These are phyloP conservation scores for Tranzscheliella williamsii DNA, from an alignment of 1,284 basidiomycete genomes.

Conservation along the genomic window DNA sequence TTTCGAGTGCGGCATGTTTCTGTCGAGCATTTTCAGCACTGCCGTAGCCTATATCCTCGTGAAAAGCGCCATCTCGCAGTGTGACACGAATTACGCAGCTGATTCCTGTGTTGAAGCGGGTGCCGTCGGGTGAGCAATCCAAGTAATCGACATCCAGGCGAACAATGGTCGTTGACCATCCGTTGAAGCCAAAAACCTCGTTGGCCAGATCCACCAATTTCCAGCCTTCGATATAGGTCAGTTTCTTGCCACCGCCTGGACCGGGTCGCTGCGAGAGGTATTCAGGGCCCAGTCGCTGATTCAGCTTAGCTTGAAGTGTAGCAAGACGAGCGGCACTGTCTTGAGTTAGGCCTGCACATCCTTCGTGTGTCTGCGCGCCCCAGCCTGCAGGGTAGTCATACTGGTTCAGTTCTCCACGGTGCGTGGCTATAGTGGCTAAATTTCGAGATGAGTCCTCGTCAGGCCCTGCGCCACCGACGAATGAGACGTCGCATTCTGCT, in stretches of 20 bases:
- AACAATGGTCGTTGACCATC: constrained; percentile 87
- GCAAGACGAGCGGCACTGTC: constrained; percentile 64
- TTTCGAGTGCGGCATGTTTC: constrained; percentile 85
- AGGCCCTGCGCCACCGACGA: not conserved
- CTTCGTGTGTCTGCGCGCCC: constrained; percentile 24
- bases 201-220: constrained; percentile 76
- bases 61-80: constrained; percentile 81
- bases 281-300: constrained; percentile 89
- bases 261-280: constrained; percentile 87
- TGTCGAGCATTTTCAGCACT: constrained; percentile 79
- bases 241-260: constrained; percentile 70
- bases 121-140: constrained; percentile 66
- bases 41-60: constrained; percentile 82
- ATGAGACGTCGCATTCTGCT: constrained; percentile 4
- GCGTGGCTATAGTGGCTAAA: no score
- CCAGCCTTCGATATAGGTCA: constrained; percentile 97
- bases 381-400: constrained; percentile 41
- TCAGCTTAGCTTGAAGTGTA: constrained; percentile 77
- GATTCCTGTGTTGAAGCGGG: constrained; percentile 74
- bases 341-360: constrained; percentile 27
- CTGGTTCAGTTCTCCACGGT: constrained; percentile 3
- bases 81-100: constrained; percentile 85
- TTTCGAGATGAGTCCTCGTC: no score
- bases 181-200: constrained; percentile 97
- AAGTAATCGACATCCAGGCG: constrained; percentile 71